Base-by-base conservation (phyloP, 768 basidiomycete genomes). In the Russula griseocarnosa region DNA sequence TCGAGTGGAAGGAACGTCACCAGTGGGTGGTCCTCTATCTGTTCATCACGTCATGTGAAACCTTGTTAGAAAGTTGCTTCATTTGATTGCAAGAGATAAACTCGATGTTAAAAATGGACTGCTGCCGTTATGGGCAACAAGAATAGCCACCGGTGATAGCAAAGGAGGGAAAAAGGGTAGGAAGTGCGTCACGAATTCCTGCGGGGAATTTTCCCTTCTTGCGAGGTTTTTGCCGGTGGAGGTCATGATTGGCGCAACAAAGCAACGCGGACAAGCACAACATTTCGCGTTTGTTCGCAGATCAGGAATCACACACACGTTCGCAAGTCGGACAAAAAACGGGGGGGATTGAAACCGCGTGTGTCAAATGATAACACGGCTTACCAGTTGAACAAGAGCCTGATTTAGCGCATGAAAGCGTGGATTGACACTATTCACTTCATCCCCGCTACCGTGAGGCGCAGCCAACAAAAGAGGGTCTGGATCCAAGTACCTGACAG, bases 21-120 rank as follows among this genome's bases (percentile, higher is more conserved):
- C 46, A 99, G 83, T 32, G 96, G 97, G 73, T 98, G 94, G 74
- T 98, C 97, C 73, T 98, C 94, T 74, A 99, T 98, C 96, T 98
- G 54, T 56, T n/a, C 54, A 47, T 58, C 57, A 67, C 60, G 60
- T 60, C 66, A 63, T 24, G 55, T 47, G 55, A 54, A 62, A 60
- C 14, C 28, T 56, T 52, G 60, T 69, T 30, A 66, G 59, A 53
- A 30, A 54, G 38, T 8, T 52, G 49, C 49, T 51, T 65, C 57
- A 53, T 50, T 60, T 55, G 36, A 36, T 36, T 36, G 26, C 38
- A 34, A 32, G 34, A 34, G 46, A 46, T 46, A 58, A 53, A 28
- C 42, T 54, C 24, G 44, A 55, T 42, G 28, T 47, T 60, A 46
- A 55, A 60, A 24, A 49, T 49, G 52, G 38, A 50, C 52, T 20